Percentiles rank a stretch among this genome's conserved stretches.
Conservation (phyloP, 192 early-diverging fungal genomes). For the Glomus cerebriforme region DNA sequence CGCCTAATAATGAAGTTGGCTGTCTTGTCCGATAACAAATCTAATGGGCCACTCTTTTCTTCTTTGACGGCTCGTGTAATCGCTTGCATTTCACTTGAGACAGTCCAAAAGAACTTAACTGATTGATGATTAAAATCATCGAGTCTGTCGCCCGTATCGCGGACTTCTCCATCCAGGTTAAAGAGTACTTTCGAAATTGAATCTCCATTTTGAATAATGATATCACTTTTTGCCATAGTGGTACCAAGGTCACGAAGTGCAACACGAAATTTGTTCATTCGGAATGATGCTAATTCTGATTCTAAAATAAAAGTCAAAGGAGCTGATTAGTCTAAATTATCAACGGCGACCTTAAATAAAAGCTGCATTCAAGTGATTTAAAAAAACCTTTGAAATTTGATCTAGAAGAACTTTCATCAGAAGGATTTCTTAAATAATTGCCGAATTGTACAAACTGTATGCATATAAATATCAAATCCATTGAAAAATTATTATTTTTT, state of each 20-base stretch:
- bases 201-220: background rate
- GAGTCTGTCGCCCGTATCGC: background rate
- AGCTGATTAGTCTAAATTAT: background rate
- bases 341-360: background rate
- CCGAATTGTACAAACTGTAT: background rate
- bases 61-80: background rate
- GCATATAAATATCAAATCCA: background rate
- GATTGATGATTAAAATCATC: slow-evolving; percentile 9
- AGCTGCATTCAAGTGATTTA: background rate
- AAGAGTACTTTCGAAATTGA: slow-evolving; percentile 11
- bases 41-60: background rate
- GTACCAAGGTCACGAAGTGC: slow-evolving; percentile 2
- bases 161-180: background rate
- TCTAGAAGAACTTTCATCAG: background rate
- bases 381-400: background rate
- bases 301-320: background rate
- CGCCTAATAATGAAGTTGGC: background rate
- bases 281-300: background rate
- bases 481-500: background rate
- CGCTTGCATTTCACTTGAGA: background rate
- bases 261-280: background rate
- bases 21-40: background rate
- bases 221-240: slow-evolving; percentile 1
- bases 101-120: background rate
- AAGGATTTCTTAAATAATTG: background rate